Evolutionary conservation across 2,329 filamentous ascomycete genomes (phyloP), one percentile per base, ranked within the genome.

Genomic region (Fusarium dlaminii): DNA sequence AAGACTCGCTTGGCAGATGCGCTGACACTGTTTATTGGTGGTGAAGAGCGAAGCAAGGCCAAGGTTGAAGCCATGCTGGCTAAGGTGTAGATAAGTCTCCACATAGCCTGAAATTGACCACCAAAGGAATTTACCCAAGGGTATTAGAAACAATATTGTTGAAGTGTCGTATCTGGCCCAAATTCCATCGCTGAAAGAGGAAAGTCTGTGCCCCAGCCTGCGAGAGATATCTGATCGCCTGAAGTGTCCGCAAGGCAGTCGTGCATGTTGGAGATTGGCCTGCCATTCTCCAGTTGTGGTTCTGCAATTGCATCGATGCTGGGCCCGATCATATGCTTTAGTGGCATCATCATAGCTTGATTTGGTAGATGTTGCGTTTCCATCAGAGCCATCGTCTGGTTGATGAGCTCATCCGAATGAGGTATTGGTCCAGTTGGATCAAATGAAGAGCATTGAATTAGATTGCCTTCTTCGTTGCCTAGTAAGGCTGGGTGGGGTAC

Each of bases 11-110:
- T 87, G 24, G 77, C 77, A 20, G 80, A 82, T 62, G 84, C 84
- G 15, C 72, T 86, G 36, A 79, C 80, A 29, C 75, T 86, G n/a
- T 86, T 86, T 67, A 78, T 79, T 18, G 81, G 79, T 10, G 82
- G 80, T 3, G 82, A 84, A 70, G 74, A 81, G 62, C 79, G 81
- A 42, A 85, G 83, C 72, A 81, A 80, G 72, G 76, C 75, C 27
- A 81, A 81, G 65, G 80, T 85, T 39, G 82, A 85, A 63, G 77
- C 59, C 8, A 70, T 74, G 48, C 30, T 79, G 52, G 66, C 65
- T 36, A 45, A 45, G 1, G 20, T 75, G n/a, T 75, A 63, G 42
- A 27, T 10, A 34, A 29, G 17, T 36, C 13, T 48, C 15, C 29
- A 30, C 12, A 22, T 13, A 8, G 8, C 7, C 9, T 0, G 12